A percentile compares a stretch with the other conserved stretches of the same genome.
Conservation (phyloP, 305 asterid genomes). For the Plantago lanceolata region DNA sequence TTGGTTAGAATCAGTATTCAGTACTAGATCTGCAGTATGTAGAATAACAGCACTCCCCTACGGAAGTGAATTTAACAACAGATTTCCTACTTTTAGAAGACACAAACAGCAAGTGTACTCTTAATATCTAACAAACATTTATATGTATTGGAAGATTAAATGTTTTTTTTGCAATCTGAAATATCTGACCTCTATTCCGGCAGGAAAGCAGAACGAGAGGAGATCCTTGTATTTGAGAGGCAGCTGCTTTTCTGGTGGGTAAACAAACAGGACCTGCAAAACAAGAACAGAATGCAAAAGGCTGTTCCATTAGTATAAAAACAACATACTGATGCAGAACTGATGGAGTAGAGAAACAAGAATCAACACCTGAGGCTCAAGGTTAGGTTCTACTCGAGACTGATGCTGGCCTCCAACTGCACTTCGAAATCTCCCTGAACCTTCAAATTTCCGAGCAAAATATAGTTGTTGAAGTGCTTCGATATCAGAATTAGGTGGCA, state of each 20-base stretch:
- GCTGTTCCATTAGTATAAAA: no score
- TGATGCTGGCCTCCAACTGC: slow-evolving; percentile 75
- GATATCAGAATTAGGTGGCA: slow-evolving; percentile 85
- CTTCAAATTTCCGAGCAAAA: slow-evolving; percentile 74
- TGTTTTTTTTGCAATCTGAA: no score
- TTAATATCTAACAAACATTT: no score
- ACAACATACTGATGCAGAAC: slow-evolving; percentile 3
- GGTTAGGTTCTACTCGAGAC: slow-evolving; percentile 89
- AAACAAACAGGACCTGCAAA: slow-evolving; percentile 92
- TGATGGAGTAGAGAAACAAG: slow-evolving; percentile 12
- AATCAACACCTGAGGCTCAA: slow-evolving; percentile 86
- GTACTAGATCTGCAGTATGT: slow-evolving; percentile 4
- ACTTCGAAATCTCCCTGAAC: slow-evolving; percentile 74
- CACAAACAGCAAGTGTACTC: no score
- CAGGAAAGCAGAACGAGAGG: slow-evolving; percentile 94
- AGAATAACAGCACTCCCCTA: slow-evolving; percentile 18
- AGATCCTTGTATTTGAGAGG: slow-evolving; percentile 95
- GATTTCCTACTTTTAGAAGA: no score
- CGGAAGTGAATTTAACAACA: slow-evolving; percentile 8
- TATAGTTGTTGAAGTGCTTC: slow-evolving; percentile 84
- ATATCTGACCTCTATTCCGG: slow-evolving; percentile 72
- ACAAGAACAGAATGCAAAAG: no score
- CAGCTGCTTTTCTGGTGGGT: slow-evolving; percentile 96
- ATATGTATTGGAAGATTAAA: no score
- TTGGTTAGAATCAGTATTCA: slow-evolving; percentile 18